Conservation (phyloP, 768 basidiomycete genomes). For the Hypholoma fasciculare region DNA sequence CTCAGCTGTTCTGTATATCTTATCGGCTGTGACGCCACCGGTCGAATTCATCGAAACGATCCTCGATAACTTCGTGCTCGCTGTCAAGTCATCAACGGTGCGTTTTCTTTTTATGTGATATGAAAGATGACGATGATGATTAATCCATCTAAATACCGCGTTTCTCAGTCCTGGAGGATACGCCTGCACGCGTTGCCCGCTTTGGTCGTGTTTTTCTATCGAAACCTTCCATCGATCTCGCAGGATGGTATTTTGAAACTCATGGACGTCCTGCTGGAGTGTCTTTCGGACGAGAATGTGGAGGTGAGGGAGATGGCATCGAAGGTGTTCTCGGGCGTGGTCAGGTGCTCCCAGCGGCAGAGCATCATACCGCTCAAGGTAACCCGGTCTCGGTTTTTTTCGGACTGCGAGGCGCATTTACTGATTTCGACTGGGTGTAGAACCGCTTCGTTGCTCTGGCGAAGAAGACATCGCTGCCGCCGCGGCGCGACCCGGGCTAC, state of each 20-base stretch:
- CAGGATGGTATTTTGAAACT: constrained; percentile 65
- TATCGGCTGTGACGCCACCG: constrained; percentile 81
- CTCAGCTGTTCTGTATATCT: constrained; percentile 75
- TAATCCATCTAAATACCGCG: constrained; percentile 3
- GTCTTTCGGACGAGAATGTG: constrained; percentile 86
- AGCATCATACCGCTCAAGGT: constrained; percentile 85
- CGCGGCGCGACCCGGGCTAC: constrained; percentile 69
- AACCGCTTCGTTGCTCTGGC: constrained; percentile 77
- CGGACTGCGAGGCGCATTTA: background rate
- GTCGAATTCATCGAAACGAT: constrained; percentile 62
- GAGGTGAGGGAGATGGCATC: constrained; percentile 94
- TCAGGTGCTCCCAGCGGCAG: constrained; percentile 88
- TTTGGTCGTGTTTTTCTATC: constrained; percentile 87
- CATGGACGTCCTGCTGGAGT: constrained; percentile 82
- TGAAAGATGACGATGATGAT: background rate
- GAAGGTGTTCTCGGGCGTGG: constrained; percentile 80
- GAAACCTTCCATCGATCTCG: constrained; percentile 79
- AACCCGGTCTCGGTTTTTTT: constrained; percentile 10
- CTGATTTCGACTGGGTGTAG: constrained; percentile 32
- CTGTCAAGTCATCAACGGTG: constrained; percentile 79
- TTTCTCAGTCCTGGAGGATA: constrained; percentile 82
- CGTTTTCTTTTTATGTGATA: constrained; percentile 18
- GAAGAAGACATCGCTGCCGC: constrained; percentile 62
- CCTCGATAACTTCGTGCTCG: constrained; percentile 59
- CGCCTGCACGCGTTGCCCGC: constrained; percentile 87